Conservation (phyloP, 2,329 filamentous ascomycete genomes). For the Lecanoromycetidae sp. region DNA sequence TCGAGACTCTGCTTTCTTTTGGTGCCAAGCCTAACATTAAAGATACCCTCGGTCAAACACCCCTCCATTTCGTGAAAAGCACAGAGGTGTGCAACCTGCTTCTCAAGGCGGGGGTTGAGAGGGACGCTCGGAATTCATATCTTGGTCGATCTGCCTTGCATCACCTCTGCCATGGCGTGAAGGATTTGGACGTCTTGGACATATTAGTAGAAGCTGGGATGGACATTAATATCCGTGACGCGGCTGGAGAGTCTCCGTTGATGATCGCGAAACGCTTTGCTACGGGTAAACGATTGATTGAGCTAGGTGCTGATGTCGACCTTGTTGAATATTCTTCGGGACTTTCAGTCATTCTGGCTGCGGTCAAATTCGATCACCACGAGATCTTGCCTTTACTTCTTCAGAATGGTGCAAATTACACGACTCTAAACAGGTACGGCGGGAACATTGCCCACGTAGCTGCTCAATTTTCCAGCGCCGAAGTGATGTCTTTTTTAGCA, state of each 20-base stretch:
- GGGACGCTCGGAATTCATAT: background rate
- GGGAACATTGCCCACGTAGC: conserved; percentile 6
- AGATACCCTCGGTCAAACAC: background rate
- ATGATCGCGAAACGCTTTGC: conserved; percentile 6
- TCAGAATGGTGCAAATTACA: background rate
- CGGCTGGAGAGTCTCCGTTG: conserved; percentile 7
- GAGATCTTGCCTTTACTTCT: conserved; percentile 9
- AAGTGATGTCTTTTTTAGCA: background rate
- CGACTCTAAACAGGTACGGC: background rate
- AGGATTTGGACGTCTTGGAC: conserved; percentile 4
- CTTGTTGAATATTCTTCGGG: background rate
- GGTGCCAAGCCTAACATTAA: conserved; percentile 11
- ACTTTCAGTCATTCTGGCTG: conserved; percentile 4
- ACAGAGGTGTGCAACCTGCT: conserved; percentile 5
- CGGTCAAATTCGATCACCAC: conserved; percentile 1
- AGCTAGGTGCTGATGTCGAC: conserved; percentile 8
- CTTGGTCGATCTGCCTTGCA: conserved; percentile 8
- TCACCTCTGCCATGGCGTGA: background rate
- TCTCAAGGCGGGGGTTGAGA: background rate
- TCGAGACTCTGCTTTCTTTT: conserved; percentile 9
- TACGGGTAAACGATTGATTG: conserved; percentile 1
- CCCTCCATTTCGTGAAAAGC: conserved; percentile 3
- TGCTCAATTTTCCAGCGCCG: background rate
- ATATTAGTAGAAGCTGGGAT: conserved; percentile 7
- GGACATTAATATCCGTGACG: conserved; percentile 8